Evolutionary conservation across 2,329 filamentous ascomycete genomes (phyloP).

Genomic region (Monilinia polystroma): DNA sequence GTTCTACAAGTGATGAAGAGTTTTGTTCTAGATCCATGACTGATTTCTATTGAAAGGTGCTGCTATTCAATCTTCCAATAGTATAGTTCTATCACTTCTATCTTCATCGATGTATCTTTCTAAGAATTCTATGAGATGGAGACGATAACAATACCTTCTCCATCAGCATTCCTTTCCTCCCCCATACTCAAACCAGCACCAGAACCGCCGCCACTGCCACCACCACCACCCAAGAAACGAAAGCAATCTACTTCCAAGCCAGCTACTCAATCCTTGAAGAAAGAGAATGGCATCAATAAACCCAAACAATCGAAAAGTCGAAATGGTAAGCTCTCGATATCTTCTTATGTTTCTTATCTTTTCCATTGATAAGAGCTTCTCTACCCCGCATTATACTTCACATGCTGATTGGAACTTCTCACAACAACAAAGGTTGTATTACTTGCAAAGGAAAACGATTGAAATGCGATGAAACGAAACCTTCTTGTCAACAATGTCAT

Average conservation of each 20-base stretch:
- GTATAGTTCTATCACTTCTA: not conserved
- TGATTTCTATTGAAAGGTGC: not conserved
- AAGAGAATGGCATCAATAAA: conserved; percentile 49
- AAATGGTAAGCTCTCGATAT: conserved; percentile 57
- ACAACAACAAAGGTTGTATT: conserved; percentile 56
- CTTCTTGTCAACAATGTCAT: conserved; percentile 64
- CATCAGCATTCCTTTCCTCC: conserved; percentile 52
- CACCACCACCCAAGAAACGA: conserved; percentile 29
- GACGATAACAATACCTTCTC: conserved; percentile 59
- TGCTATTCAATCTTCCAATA: conserved; percentile 9
- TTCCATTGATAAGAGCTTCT: conserved; percentile 30
- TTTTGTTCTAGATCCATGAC: conserved; percentile 6
- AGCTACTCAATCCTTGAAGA: conserved; percentile 31
- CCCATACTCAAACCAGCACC: conserved; percentile 39
- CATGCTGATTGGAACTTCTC: conserved; percentile 26
- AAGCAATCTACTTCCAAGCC: conserved; percentile 33
- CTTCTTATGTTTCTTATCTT: conserved; percentile 32
- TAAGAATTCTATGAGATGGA: conserved; percentile 47
- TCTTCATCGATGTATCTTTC: conserved; percentile 30
- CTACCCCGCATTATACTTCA: conserved; percentile 18
- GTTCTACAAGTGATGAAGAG: not conserved
- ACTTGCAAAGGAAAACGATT: conserved; percentile 72
- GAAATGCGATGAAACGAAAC: conserved; percentile 73
- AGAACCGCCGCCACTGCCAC: conserved; percentile 25
- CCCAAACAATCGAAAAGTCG: conserved; percentile 74